Conservation (phyloP, 106 monocot genomes). For the Dendrobium officinale region DNA sequence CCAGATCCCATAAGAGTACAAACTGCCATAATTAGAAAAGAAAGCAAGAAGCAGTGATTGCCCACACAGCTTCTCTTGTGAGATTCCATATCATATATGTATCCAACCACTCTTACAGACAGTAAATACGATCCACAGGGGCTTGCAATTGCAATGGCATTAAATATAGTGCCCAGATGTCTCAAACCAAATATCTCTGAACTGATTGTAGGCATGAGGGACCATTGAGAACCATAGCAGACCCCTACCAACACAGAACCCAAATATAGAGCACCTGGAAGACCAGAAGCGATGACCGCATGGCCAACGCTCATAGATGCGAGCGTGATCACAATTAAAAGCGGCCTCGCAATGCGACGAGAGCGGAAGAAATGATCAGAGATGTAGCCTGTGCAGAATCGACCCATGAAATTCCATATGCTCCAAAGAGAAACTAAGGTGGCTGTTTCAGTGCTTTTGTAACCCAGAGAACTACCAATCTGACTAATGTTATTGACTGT, state of each 20-base stretch:
- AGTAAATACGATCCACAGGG: conserved; percentile 50
- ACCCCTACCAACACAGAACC: conserved; percentile 43
- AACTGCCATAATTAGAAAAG: conserved; percentile 46
- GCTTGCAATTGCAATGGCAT: conserved; percentile 70
- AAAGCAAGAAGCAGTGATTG: conserved; percentile 45
- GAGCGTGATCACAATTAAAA: conserved; percentile 30
- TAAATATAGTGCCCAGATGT: conserved; percentile 66
- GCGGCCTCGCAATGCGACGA: conserved; percentile 28
- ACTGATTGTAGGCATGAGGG: conserved; percentile 40
- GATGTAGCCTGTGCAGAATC: conserved; percentile 55
- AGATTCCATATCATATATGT: conserved; percentile 37
- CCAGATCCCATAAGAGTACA: conserved; percentile 21
- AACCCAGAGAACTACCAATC: conserved; percentile 35
- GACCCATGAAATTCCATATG: conserved; percentile 91
- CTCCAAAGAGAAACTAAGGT: conserved; percentile 86
- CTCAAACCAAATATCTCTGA: conserved; percentile 52
- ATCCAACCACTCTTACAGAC: conserved; percentile 46
- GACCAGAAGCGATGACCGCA: conserved; percentile 25
- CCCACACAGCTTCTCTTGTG: conserved; percentile 19
- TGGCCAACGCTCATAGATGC: conserved; percentile 38
- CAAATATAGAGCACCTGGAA: conserved; percentile 26
- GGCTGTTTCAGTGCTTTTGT: conserved; percentile 34
- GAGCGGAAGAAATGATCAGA: conserved; percentile 65
- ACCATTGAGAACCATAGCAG: conserved; percentile 50
- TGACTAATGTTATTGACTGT: conserved; percentile 55